phyloP scores from a whole-genome alignment of 2,329 filamentous ascomycete species.

The Fusarium anguioides region DNA sequence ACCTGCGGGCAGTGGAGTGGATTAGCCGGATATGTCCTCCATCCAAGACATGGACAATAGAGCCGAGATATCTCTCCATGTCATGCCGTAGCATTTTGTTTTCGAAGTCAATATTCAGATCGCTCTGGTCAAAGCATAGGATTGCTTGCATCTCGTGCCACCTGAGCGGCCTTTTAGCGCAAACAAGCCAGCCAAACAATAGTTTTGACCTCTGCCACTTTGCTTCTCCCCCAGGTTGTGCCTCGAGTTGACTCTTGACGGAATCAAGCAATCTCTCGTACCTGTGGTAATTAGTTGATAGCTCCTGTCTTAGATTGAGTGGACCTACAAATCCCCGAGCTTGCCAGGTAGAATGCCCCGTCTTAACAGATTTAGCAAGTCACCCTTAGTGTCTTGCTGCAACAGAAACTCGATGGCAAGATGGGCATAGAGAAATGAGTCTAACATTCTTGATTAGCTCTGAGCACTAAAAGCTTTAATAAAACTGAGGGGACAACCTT shows the following conservation, averaged over 20 bases:
- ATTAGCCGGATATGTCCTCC: background rate
- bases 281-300: rapidly evolving
- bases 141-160: conserved; percentile 21
- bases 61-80: conserved; percentile 5
- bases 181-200: conserved; percentile 3
- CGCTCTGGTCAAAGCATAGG: background rate
- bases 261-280: background rate
- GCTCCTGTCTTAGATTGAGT: rapidly evolving
- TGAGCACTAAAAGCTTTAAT: rapidly evolving
- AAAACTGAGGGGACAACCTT: background rate
- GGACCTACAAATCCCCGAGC: background rate
- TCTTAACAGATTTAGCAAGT: rapidly evolving
- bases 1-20: conserved; percentile 1
- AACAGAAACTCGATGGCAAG: background rate
- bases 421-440: background rate
- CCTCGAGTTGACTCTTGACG: rapidly evolving
- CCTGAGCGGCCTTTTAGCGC: background rate
- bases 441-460: background rate
- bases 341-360: background rate
- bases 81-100: background rate
- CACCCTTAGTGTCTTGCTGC: background rate
- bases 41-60: background rate
- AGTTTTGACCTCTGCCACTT: conserved; percentile 10
- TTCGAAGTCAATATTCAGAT: background rate
- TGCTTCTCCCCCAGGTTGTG: rapidly evolving